These are phyloP conservation scores for Linnemannia hyalina DNA, from an alignment of 192 early-diverging fungal genomes.

Conservation along the genomic window DNA sequence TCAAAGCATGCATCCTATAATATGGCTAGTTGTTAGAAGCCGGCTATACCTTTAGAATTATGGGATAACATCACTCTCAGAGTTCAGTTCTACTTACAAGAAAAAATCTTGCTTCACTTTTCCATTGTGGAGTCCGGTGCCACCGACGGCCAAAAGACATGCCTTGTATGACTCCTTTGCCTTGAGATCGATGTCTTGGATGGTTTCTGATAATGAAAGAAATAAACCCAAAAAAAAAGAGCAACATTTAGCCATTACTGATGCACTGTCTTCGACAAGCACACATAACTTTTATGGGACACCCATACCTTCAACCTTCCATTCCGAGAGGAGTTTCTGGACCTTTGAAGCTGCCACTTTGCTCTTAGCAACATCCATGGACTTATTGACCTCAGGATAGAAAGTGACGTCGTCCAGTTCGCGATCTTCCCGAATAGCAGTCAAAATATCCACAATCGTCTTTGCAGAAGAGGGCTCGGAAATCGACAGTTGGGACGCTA, in stretches of 20 bases:
- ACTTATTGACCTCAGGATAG: conserved; percentile 3
- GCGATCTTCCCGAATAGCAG: conserved; percentile 51
- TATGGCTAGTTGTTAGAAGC: background rate
- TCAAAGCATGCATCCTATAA: conserved; percentile 63
- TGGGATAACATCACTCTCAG: background rate
- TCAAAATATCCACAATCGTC: conserved; percentile 56
- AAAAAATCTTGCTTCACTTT: conserved; percentile 62
- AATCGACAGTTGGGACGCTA: conserved; percentile 27
- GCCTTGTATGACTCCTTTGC: conserved; percentile 58
- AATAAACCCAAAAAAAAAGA: background rate
- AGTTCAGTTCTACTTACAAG: conserved; percentile 34
- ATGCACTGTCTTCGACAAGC: background rate
- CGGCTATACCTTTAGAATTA: background rate
- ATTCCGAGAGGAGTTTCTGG: conserved; percentile 53
- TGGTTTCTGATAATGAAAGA: conserved; percentile 6
- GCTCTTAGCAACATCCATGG: conserved; percentile 9
- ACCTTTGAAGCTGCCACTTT: conserved; percentile 22
- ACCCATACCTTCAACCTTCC: conserved; percentile 47
- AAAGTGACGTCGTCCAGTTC: conserved; percentile 28
- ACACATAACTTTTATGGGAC: background rate
- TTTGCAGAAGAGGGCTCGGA: background rate
- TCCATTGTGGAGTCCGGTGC: conserved; percentile 45
- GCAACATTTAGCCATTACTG: background rate
- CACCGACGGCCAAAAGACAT: conserved; percentile 53
- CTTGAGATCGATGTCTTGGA: conserved; percentile 52